Evolutionary conservation across 2,329 filamentous ascomycete genomes (phyloP), one percentile per base, ranked within the genome.

Genomic region (Harringtonia aguacate): DNA sequence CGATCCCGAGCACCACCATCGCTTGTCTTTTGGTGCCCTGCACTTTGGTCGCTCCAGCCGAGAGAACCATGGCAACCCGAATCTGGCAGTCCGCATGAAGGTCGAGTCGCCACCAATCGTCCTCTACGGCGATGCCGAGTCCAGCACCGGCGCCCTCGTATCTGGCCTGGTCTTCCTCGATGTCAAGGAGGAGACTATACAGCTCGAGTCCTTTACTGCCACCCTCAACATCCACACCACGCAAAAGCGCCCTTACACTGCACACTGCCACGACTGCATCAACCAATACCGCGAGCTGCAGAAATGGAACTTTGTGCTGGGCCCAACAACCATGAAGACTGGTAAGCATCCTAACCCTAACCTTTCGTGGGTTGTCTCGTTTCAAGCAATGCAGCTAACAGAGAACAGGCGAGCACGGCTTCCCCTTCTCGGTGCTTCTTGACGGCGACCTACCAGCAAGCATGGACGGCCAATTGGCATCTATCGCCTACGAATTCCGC

Each of bases 31-130:
- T 39, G 64, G 65, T 5, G 53, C 57, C 36, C 58, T 69, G 49
- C 65, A 67, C 51, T 58, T 69, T 49, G 65, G 63, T 41, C 60
- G 63, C 9, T 60, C 61, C 2, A 58, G 56, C 48, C 68, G 67
- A 55, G 67, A 73, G 10, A 51, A 52, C n/a, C 52, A 52, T n/a
- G 51, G 57, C 45, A 63, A 62, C 43, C 56, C 62, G 2, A 63
- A 65, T 46, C 67, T 69, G 10, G 54, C 63, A 2, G 56, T 79
- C 17, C 62, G 69, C 47, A 77, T 72, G 68, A 70, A 66, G 53
- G 83, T 95, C 50, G 89, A 95, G 68, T 94, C 86, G 13, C 87
- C 88, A 2, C 89, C 89, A 3, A 72, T 90, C 17, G 77, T 95
- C 37, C 82, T 95, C 64, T 86, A 92, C 56, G 88, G 88, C 50